Evolutionary conservation across 2,329 filamentous ascomycete species (phyloP).

Genomic region (Fusarium newnesense): DNA sequence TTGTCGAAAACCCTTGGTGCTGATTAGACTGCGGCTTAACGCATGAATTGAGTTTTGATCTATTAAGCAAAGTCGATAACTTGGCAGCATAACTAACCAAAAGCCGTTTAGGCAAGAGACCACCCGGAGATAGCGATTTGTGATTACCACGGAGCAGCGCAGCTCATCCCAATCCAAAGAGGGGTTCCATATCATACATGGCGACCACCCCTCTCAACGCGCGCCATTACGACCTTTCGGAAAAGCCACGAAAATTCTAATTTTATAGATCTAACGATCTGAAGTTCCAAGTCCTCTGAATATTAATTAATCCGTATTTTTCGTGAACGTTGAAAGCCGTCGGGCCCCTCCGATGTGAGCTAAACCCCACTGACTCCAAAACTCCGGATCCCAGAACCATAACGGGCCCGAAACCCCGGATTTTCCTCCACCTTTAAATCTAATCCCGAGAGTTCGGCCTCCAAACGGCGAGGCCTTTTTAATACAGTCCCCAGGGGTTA

Average conservation of each 20-base stretch:
- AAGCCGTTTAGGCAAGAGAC: background rate
- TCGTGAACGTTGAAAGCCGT: background rate
- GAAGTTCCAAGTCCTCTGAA: background rate
- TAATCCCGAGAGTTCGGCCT: background rate
- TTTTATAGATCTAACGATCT: rapidly evolving
- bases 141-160: constrained; percentile 2
- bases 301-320: background rate
- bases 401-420: constrained; percentile 6
- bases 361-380: background rate
- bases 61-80: background rate
- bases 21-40: background rate
- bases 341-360: constrained; percentile 3
- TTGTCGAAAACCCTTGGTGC: rapidly evolving
- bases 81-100: background rate
- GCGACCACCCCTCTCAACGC: background rate
- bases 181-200: background rate
- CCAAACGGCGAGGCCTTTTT: background rate
- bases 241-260: background rate
- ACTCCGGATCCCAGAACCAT: background rate
- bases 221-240: background rate
- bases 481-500: no score
- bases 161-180: constrained; percentile 1
- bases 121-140: constrained; percentile 4
- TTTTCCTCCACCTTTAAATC: constrained; percentile 11
- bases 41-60: background rate